Conservation (phyloP, 1,139 yeast genomes). For the Candida buenavistaensis region DNA sequence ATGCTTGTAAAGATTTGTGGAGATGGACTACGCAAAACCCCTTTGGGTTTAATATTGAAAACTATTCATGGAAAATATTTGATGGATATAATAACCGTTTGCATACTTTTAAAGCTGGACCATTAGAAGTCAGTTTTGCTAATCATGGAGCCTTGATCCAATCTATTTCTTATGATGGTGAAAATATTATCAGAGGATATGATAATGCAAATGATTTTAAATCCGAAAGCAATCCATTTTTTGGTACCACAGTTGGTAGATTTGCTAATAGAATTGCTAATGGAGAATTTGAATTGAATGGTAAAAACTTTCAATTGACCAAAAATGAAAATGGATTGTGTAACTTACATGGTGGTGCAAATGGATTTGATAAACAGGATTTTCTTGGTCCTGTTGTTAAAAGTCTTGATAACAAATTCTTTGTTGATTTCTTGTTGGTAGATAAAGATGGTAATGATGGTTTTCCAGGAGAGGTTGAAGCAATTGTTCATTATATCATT, state of each 20-base stretch:
- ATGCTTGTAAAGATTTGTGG: constrained; percentile 77
- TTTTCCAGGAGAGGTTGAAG: constrained; percentile 54
- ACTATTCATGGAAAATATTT: constrained; percentile 36
- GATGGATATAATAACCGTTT: constrained; percentile 34
- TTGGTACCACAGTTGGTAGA: constrained; percentile 67
- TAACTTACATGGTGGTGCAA: constrained; percentile 53
- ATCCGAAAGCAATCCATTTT: constrained; percentile 43
- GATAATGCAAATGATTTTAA: constrained; percentile 37
- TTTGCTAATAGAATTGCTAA: constrained; percentile 59
- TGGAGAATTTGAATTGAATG: constrained; percentile 44
- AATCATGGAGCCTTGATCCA: constrained; percentile 57
- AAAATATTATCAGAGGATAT: constrained; percentile 34
- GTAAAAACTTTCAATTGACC: constrained; percentile 38
- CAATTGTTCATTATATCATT: constrained; percentile 43
- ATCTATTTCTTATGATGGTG: constrained; percentile 35
- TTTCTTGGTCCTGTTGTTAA: constrained; percentile 54
- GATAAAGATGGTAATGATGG: constrained; percentile 53
- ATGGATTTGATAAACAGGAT: constrained; percentile 51
- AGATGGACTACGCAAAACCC: constrained; percentile 75
- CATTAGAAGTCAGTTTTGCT: constrained; percentile 44
- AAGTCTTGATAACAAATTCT: constrained; percentile 28
- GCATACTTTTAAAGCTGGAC: constrained; percentile 36
- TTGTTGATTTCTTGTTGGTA: constrained; percentile 38
- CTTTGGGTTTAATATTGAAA: constrained; percentile 52
- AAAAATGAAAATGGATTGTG: constrained; percentile 41